A percentile compares a stretch with the other conserved stretches of the same genome.
These are phyloP conservation scores for Gastrolobium bilobum DNA, from an alignment of 306 rosid genomes.

Conservation along the genomic window DNA sequence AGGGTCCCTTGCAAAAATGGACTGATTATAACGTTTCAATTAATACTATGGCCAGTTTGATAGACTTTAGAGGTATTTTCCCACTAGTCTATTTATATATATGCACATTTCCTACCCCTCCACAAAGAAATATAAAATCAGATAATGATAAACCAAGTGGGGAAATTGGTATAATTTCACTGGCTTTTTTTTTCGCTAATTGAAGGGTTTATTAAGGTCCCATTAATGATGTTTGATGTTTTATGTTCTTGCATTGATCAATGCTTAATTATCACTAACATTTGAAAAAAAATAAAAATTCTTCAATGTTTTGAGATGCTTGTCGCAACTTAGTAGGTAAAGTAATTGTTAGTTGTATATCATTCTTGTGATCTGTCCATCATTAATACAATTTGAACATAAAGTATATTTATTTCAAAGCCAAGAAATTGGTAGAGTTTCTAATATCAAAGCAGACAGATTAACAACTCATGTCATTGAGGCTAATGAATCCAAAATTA, in stretches of 20 bases:
- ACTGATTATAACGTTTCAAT: conserved; percentile 50
- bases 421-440: conserved; percentile 3
- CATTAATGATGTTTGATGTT: conserved; percentile 47
- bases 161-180: conserved; percentile 51
- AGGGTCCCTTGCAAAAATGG: conserved; percentile 57
- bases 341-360: neutral
- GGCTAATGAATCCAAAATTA: conserved; percentile 46
- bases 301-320: conserved; percentile 38
- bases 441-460: conserved; percentile 19
- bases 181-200: conserved; percentile 27
- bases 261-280: conserved; percentile 27
- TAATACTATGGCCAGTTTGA: conserved; percentile 57
- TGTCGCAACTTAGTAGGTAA: neutral
- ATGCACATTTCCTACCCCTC: conserved; percentile 58
- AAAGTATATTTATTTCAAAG: neutral
- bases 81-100: conserved; percentile 41
- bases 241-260: conserved; percentile 26
- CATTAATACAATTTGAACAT: conserved; percentile 31
- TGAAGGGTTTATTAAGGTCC: conserved; percentile 47
- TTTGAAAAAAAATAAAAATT: conserved; percentile 18
- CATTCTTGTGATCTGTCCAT: neutral
- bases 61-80: conserved; percentile 51
- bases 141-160: conserved; percentile 44
- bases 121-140: conserved; percentile 48
- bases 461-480: conserved; percentile 40